A percentile compares a stretch with the other conserved stretches of the same genome.
Conservation (phyloP, 164 flowering plant genomes). For the Magnolia sinica region DNA sequence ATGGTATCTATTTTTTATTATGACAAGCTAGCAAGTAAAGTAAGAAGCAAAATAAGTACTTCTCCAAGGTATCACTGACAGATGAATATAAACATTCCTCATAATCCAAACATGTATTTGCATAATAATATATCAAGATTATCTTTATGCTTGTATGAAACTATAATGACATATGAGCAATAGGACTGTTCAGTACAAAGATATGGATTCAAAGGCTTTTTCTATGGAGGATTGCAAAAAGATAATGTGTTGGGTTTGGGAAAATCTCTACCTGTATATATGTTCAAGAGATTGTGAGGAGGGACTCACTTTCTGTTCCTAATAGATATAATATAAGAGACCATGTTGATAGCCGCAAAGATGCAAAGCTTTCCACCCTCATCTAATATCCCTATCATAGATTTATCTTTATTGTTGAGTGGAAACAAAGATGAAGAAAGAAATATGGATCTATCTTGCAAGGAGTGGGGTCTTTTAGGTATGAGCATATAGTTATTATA, state of each 20-base stretch:
- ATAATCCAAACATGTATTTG: neutral
- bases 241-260: conserved; percentile 10
- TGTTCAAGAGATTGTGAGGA: conserved; percentile 26
- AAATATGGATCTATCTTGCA: conserved; percentile 23
- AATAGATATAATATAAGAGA: too few species aligned
- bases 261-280: conserved; percentile 10
- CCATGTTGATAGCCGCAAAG: conserved; percentile 3
- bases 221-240: neutral
- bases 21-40: neutral
- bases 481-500: neutral
- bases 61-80: neutral
- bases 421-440: conserved; percentile 16
- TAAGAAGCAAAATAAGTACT: neutral
- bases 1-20: neutral
- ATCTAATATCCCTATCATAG: conserved; percentile 18
- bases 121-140: neutral
- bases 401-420: conserved; percentile 18
- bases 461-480: conserved; percentile 25
- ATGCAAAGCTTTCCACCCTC: neutral
- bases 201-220: neutral
- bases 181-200: neutral
- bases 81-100: neutral
- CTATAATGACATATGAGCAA: too few species aligned
- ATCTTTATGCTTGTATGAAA: too few species aligned
- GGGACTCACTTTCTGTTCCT: neutral